Evolutionary conservation across 768 basidiomycete species (phyloP).

Genomic region (Dendrothele bispora): DNA sequence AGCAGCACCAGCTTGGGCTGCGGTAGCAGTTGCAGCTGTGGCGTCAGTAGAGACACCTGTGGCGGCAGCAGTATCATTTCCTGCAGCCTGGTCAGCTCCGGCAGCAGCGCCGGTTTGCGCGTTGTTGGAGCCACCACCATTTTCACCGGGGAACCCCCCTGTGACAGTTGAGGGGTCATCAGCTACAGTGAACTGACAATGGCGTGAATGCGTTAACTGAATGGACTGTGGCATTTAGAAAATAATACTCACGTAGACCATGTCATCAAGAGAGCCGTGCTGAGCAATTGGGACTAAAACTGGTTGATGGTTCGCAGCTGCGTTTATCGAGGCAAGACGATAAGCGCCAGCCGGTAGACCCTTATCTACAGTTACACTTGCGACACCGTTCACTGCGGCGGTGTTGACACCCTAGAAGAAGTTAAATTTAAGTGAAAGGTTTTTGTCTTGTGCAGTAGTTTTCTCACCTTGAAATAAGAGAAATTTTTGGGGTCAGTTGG

Average conservation of each 20-base stretch:
- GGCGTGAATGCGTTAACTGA: too few species aligned
- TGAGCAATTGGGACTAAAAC: constrained; percentile 33
- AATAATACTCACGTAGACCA: background rate
- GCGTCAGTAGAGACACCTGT: background rate
- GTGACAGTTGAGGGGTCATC: background rate
- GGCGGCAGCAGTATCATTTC: background rate
- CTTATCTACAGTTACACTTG: constrained; percentile 32
- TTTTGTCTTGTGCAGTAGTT: background rate
- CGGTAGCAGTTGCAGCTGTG: background rate
- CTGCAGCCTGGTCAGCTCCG: background rate
- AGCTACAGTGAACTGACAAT: background rate
- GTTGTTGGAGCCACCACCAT: background rate
- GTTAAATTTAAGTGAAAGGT: constrained; percentile 20
- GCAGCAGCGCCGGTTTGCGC: background rate
- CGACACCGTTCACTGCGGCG: constrained; percentile 32
- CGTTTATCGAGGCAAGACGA: constrained; percentile 43
- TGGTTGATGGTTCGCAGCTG: constrained; percentile 46
- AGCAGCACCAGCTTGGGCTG: background rate
- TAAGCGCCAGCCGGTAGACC: constrained; percentile 44
- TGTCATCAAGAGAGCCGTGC: background rate
- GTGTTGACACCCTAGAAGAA: constrained; percentile 27
- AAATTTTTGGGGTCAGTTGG: constrained; percentile 35
- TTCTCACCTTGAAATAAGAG: constrained; percentile 36
- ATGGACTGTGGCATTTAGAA: background rate
- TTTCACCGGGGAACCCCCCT: background rate